phyloP scores from a whole-genome alignment of 495 filamentous ascomycete genomes.

The Peziza echinospora region DNA sequence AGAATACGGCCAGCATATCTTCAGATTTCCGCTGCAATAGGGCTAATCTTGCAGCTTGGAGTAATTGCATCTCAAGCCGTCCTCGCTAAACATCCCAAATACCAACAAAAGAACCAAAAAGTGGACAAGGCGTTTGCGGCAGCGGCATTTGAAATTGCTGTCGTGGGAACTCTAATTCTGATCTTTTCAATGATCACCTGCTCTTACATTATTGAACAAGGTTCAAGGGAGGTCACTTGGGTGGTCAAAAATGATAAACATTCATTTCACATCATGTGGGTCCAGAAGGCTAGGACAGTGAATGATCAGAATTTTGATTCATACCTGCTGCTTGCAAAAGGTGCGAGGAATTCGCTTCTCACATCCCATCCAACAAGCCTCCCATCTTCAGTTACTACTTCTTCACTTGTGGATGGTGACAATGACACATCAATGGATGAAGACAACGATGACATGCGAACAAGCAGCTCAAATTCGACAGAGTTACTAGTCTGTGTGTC shows the following conservation, averaged over 20 bases:
- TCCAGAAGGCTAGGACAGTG: slow-evolving; percentile 1
- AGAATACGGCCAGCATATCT: not conserved
- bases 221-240: slow-evolving; percentile 4
- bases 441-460: no score
- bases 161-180: slow-evolving; percentile 7
- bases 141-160: slow-evolving; percentile 1
- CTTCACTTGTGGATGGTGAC: no score
- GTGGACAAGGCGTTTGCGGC: slow-evolving; percentile 1
- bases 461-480: no score
- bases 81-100: not conserved
- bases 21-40: slow-evolving; percentile 2
- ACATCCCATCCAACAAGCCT: slow-evolving; percentile 1
- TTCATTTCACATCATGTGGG: slow-evolving; percentile 3
- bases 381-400: no score
- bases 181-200: slow-evolving; percentile 8
- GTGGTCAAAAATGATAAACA: not conserved
- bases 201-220: slow-evolving; percentile 7
- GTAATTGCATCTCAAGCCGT: slow-evolving; percentile 6
- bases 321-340: slow-evolving; percentile 2
- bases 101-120: not conserved
- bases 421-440: no score
- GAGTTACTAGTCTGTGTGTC: no score
- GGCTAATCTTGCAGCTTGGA: slow-evolving; percentile 6
- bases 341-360: not conserved
- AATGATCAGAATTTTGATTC: slow-evolving; percentile 5